Conservation (phyloP, 1,284 basidiomycete genomes). For the Ceratobasidium sp. region DNA sequence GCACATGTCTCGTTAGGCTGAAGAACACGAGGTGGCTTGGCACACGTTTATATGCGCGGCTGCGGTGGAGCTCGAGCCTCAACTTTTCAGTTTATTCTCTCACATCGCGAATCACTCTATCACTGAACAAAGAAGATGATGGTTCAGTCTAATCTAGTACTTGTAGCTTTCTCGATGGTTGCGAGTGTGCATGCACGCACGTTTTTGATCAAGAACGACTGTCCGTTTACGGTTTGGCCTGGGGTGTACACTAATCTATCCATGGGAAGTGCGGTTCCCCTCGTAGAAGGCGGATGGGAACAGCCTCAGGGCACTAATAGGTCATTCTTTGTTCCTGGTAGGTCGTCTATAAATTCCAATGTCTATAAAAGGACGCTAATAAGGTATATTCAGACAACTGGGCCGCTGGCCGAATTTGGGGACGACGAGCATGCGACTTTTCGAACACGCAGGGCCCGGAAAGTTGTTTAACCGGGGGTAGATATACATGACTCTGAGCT, state of each 20-base stretch:
- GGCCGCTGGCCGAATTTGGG: constrained; percentile 59
- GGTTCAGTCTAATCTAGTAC: constrained; percentile 1
- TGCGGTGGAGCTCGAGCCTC: neutral
- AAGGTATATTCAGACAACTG: constrained; percentile 58
- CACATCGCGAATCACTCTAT: neutral
- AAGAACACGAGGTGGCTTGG: constrained; percentile 16
- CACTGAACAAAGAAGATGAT: neutral
- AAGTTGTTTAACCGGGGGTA: constrained; percentile 59
- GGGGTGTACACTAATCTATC: constrained; percentile 36
- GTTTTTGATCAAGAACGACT: constrained; percentile 54
- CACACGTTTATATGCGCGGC: constrained; percentile 25
- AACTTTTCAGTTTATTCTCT: neutral
- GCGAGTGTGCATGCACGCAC: constrained; percentile 51
- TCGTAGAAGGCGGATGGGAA: constrained; percentile 53
- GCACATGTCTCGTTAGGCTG: constrained; percentile 18
- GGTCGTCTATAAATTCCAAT: neutral
- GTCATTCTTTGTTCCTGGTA: constrained; percentile 54
- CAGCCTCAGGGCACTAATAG: constrained; percentile 51
- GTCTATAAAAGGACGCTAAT: too few relatives aligned
- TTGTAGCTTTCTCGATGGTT: constrained; percentile 44
- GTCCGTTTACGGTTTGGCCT: constrained; percentile 46
- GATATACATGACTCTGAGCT: neutral
- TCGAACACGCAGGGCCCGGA: constrained; percentile 58
- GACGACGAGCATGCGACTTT: constrained; percentile 58
- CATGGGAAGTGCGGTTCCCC: constrained; percentile 45